Evolutionary conservation across 75 land plant genomes (phyloP).

Genomic region (Pseudotsuga menziesii): DNA sequence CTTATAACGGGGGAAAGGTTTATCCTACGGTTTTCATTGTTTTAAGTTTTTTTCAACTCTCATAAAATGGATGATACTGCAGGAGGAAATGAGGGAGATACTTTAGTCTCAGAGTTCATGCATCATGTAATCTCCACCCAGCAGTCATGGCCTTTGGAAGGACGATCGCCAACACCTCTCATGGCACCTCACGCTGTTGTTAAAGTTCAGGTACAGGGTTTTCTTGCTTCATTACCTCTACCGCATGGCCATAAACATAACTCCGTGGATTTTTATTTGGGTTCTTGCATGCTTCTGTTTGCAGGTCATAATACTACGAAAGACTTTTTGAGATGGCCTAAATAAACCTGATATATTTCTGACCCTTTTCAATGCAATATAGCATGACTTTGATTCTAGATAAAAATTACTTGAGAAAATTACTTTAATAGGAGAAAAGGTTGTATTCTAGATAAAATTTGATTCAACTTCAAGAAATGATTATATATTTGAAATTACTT

Average conservation of each 20-base stretch:
- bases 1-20: no score
- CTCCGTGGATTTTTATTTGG: background rate
- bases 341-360: background rate
- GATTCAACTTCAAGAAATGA: background rate
- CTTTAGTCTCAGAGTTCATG: slow-evolving; percentile 38
- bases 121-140: slow-evolving; percentile 26
- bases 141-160: slow-evolving; percentile 39
- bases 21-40: no score
- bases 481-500: background rate
- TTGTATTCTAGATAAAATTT: background rate
- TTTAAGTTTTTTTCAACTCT: background rate
- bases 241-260: background rate
- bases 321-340: background rate
- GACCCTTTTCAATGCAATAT: background rate
- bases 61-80: slow-evolving; percentile 19
- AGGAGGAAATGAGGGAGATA: slow-evolving; percentile 23
- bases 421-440: background rate
- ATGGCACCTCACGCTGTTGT: slow-evolving; percentile 48
- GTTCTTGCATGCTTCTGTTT: background rate
- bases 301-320: background rate
- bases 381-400: background rate
- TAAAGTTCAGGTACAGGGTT: slow-evolving; percentile 26
- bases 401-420: no score
- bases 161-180: slow-evolving; percentile 34
- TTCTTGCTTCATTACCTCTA: background rate